phyloP scores from a whole-genome alignment of 805 yeast species.

The Schwanniomyces sp. region DNA sequence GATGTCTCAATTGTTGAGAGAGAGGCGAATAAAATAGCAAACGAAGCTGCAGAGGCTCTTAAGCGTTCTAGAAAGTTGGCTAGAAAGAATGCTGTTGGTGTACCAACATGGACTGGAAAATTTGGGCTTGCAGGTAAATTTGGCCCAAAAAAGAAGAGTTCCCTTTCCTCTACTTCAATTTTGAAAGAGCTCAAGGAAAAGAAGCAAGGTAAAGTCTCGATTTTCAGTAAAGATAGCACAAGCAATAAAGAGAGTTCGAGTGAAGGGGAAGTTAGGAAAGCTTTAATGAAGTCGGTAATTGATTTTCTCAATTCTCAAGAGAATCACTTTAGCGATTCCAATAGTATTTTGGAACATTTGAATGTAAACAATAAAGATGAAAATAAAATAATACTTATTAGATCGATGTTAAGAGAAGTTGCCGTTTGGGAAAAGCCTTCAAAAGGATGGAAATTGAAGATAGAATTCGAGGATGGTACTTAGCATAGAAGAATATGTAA shows the following conservation, averaged over 20 bases:
- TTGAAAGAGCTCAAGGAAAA: slow-evolving; percentile 47
- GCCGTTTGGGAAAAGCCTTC: slow-evolving; percentile 63
- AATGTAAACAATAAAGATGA: slow-evolving; percentile 27
- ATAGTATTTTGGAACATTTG: slow-evolving; percentile 44
- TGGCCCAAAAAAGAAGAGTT: slow-evolving; percentile 19
- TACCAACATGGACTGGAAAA: slow-evolving; percentile 96
- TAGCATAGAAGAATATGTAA: background rate
- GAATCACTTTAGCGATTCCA: slow-evolving; percentile 47
- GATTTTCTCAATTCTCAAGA: slow-evolving; percentile 35
- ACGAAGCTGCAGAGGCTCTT: slow-evolving; percentile 54
- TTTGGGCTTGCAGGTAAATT: slow-evolving; percentile 81
- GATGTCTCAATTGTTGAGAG: slow-evolving; percentile 56
- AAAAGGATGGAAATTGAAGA: slow-evolving; percentile 66
- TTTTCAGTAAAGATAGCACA: slow-evolving; percentile 10
- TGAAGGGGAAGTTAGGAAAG: slow-evolving; percentile 14
- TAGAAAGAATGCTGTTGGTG: slow-evolving; percentile 54
- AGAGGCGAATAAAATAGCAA: slow-evolving; percentile 60
- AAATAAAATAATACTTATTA: slow-evolving; percentile 56
- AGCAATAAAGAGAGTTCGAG: slow-evolving; percentile 23
- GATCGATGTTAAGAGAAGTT: slow-evolving; percentile 68
- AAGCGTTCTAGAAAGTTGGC: slow-evolving; percentile 60
- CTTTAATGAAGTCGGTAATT: slow-evolving; percentile 36
- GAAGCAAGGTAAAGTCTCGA: slow-evolving; percentile 23
- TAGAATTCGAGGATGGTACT: slow-evolving; percentile 29
- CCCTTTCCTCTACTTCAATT: slow-evolving; percentile 48